Evolutionary conservation across 495 filamentous ascomycete species (phyloP), one percentile per base, ranked within the genome.

Genomic region (Diplogelasinospora grovesii): DNA sequence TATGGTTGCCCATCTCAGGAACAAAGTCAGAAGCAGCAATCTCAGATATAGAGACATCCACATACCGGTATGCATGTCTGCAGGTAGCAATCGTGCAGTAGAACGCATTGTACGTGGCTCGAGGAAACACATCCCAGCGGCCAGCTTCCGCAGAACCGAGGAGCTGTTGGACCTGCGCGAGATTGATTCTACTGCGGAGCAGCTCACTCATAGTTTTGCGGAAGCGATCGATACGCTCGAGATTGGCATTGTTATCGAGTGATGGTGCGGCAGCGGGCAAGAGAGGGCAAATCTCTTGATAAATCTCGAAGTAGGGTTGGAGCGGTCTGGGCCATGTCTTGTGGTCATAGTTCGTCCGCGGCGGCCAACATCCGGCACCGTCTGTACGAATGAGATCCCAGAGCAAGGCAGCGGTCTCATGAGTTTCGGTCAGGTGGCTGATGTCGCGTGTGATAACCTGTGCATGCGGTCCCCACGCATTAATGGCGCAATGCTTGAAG

Each of bases 1-100:
- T 16, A 69, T 60, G 11, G 52, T 63, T n/a, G 42, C 68, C 68
- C 68, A 71, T 30, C 64, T 65, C 16, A 24, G 27, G 32, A 36
- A 2, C 4, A 26, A 26, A 21, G 30, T 33, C 23, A 10, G 27
- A 6, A 22, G 32, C 22, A 18, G n/a, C 18, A 31, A 22, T 19
- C 22, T n/a, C 34, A 18, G 22, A 16, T 9, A 16, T 19, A 20
- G 15, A 15, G 23, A 11, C 4, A 19, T 2, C 2, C 4, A 15
- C 44, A 9, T 32, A 52, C 52, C 64, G 49, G 39, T 61, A 69
- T 1, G 59, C 64, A 45, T 69, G 66, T 2, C 66, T 47, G 23
- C 45, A 51, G 33, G 45, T 50, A 11, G 57, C 55, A 16, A 66
- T 48, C 33, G 64, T 68, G 32, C 49, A 54, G 37, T 60, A 69